These are phyloP conservation scores for Tricholoma sp. DNA, from an alignment of 768 basidiomycete genomes.

Conservation along the genomic window DNA sequence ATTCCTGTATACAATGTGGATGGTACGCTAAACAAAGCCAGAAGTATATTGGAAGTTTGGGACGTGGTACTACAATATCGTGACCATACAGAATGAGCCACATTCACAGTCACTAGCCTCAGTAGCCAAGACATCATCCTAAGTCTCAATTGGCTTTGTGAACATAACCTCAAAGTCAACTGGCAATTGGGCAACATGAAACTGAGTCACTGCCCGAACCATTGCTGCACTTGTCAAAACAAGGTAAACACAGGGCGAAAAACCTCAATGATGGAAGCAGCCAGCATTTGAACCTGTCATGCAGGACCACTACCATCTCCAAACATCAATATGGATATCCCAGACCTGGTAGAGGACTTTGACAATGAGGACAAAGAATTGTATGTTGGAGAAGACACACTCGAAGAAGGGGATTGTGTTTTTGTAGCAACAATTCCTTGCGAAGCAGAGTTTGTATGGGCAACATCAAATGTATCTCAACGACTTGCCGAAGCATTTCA, in stretches of 20 bases:
- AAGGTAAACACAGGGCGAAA: not conserved
- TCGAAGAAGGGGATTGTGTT: not conserved
- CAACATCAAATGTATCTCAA: not conserved
- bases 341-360: not conserved
- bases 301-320: not conserved
- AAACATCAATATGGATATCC: not conserved
- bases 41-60: conserved; percentile 12
- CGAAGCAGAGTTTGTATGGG: not conserved
- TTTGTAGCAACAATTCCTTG: not conserved
- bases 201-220: not conserved
- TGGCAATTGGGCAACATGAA: not conserved
- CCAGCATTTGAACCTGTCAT: not conserved
- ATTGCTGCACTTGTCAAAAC: not conserved
- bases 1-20: conserved; percentile 19
- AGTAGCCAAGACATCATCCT: conserved; percentile 14
- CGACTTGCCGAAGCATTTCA: not conserved
- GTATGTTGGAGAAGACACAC: not conserved
- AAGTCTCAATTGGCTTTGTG: conserved; percentile 16
- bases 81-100: conserved; percentile 14
- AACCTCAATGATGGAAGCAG: not conserved
- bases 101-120: conserved; percentile 16
- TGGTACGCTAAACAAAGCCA: conserved; percentile 10
- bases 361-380: not conserved
- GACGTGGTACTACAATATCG: conserved; percentile 13
- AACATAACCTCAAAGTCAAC: conserved; percentile 18